Evolutionary conservation across 306 rosid genomes (phyloP).

Genomic region (Hippophae rhamnoides): DNA sequence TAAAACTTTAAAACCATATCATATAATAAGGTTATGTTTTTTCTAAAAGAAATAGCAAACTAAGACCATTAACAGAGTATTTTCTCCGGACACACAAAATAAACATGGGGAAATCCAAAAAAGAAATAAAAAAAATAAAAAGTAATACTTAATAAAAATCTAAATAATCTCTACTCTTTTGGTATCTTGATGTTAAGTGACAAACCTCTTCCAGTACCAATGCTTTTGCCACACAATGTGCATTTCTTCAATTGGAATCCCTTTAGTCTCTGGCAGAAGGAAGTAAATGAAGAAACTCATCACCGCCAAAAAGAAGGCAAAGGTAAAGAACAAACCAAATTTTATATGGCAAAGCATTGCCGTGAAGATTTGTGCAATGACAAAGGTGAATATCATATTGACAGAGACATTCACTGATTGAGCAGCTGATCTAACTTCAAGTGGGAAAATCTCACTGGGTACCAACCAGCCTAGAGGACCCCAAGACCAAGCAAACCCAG

Average conservation of each 20-base stretch:
- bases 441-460: constrained; percentile 65
- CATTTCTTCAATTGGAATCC: constrained; percentile 75
- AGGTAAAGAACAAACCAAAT: constrained; percentile 60
- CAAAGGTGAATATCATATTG: constrained; percentile 63
- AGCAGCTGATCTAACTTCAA: constrained; percentile 58
- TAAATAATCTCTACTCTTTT: neutral
- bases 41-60: too few species aligned
- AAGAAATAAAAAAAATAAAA: too few species aligned
- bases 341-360: constrained; percentile 56
- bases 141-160: neutral
- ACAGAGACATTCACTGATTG: constrained; percentile 44
- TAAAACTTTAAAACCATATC: too few species aligned
- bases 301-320: constrained; percentile 37
- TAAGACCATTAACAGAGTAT: too few species aligned
- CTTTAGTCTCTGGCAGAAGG: constrained; percentile 56
- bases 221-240: constrained; percentile 41
- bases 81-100: too few species aligned
- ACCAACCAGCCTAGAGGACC: constrained; percentile 84
- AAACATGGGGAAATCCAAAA: too few species aligned
- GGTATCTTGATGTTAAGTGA: neutral
- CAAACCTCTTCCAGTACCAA: constrained; percentile 45
- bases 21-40: too few species aligned
- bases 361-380: constrained; percentile 59
- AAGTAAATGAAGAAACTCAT: constrained; percentile 49
- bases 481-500: constrained; percentile 80